Conservation (phyloP, 345 rosid genomes). For the Abelmoschus esculentus region DNA sequence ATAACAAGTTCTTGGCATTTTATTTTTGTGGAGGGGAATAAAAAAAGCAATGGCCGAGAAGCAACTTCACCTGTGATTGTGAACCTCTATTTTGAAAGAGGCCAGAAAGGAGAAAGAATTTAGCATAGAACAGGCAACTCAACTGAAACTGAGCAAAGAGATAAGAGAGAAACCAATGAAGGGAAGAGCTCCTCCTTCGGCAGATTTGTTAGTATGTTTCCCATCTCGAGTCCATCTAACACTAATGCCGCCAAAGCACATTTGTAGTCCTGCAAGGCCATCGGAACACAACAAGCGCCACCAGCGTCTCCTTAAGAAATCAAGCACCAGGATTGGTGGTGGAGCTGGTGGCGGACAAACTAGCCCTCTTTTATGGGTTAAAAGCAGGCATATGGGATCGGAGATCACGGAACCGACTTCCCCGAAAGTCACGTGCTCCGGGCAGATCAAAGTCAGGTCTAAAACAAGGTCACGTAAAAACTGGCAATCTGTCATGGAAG, state of each 20-base stretch:
- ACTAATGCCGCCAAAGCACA: conserved; percentile 62
- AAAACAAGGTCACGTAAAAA: conserved; percentile 51
- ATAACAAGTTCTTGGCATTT: not conserved
- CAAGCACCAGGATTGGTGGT: conserved; percentile 18
- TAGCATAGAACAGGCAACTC: conserved; percentile 11
- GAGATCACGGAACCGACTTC: conserved; percentile 72
- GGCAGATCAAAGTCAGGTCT: conserved; percentile 85
- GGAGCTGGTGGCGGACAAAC: conserved; percentile 12
- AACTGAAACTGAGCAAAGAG: conserved; percentile 10
- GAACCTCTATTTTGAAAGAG: conserved; percentile 37
- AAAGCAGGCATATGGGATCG: conserved; percentile 42
- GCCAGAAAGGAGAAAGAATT: conserved; percentile 21
- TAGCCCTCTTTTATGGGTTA: conserved; percentile 67
- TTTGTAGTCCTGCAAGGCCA: conserved; percentile 66
- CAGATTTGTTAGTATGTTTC: conserved; percentile 78
- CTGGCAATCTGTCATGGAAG: conserved; percentile 78
- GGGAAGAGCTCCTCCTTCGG: conserved; percentile 60
- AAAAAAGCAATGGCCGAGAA: conserved; percentile 24
- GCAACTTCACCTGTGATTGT: conserved; percentile 31
- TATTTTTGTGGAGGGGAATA: conserved; percentile 6
- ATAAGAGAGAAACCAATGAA: conserved; percentile 27
- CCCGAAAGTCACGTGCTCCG: conserved; percentile 85
- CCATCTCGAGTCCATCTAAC: conserved; percentile 68
- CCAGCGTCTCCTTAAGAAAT: conserved; percentile 32
- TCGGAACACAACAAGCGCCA: conserved; percentile 37